Evolutionary conservation across 2,329 filamentous ascomycete genomes (phyloP).

Genomic region (Aspergillus sp.): DNA sequence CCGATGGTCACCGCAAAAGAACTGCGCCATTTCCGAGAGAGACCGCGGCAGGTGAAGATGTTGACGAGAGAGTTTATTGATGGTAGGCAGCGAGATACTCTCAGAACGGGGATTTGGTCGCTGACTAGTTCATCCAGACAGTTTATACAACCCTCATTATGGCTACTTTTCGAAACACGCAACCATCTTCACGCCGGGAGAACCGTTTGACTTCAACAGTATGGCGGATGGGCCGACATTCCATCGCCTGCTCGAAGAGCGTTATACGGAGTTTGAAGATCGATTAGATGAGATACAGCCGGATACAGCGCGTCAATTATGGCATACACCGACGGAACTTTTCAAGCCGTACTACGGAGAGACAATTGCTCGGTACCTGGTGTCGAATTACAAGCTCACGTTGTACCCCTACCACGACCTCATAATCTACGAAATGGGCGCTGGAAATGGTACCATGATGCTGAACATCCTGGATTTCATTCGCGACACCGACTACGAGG

Average conservation of each 20-base stretch:
- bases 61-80: conserved; percentile 96
- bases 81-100: conserved; percentile 49
- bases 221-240: conserved; percentile 86
- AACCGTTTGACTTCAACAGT: conserved; percentile 81
- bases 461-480: conserved; percentile 97
- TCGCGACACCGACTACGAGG: conserved; percentile 79
- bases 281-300: conserved; percentile 69
- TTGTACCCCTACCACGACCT: conserved; percentile 95
- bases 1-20: conserved; percentile 82
- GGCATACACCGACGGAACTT: conserved; percentile 97
- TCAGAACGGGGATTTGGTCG: background rate
- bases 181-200: conserved; percentile 89
- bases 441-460: conserved; percentile 96
- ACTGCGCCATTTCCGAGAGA: conserved; percentile 67
- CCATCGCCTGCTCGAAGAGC: conserved; percentile 68
- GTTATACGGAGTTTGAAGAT: conserved; percentile 91
- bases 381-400: conserved; percentile 92
- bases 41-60: conserved; percentile 92
- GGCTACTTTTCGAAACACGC: conserved; percentile 96
- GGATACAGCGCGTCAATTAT: conserved; percentile 81
- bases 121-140: conserved; percentile 56
- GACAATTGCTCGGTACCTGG: conserved; percentile 91
- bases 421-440: conserved; percentile 98
- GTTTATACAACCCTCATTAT: conserved; percentile 89
- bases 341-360: conserved; percentile 97